Evolutionary conservation across 2,329 filamentous ascomycete species (phyloP).

Genomic region (Phoma sp.): DNA sequence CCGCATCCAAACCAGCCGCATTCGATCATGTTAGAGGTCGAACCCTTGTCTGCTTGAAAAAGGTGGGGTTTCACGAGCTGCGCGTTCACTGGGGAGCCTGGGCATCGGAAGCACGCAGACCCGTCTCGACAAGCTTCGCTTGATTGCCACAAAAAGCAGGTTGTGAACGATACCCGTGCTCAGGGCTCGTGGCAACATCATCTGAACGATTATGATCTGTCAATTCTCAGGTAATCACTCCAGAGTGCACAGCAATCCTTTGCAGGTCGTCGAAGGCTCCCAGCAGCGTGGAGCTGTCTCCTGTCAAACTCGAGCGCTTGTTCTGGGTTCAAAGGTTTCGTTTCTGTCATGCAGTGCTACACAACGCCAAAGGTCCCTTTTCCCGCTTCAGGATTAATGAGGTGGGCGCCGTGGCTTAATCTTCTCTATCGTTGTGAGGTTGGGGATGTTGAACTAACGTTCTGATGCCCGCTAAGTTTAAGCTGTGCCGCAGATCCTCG

Average conservation of each 20-base stretch:
- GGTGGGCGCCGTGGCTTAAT: constrained; percentile 17
- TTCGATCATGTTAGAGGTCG: constrained; percentile 36
- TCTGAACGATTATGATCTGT: not conserved
- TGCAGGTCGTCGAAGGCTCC: not conserved
- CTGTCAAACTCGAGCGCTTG: constrained; percentile 30
- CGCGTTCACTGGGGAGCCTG: constrained; percentile 31
- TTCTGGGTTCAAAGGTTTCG: constrained; percentile 30
- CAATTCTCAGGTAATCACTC: not conserved
- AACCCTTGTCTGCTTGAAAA: constrained; percentile 38
- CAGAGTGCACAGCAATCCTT: not conserved
- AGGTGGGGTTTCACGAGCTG: constrained; percentile 47
- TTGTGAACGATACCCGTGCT: constrained; percentile 33
- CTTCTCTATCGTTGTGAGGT: constrained; percentile 34
- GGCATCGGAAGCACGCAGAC: constrained; percentile 43
- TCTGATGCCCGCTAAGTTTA: constrained; percentile 42
- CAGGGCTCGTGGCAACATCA: constrained; percentile 15
- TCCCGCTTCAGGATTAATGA: constrained; percentile 25
- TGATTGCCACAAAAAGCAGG: constrained; percentile 27
- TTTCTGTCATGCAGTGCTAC: constrained; percentile 30
- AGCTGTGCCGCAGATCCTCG: constrained; percentile 38
- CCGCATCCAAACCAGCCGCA: constrained; percentile 38
- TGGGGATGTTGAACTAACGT: constrained; percentile 31
- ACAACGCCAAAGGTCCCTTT: constrained; percentile 17
- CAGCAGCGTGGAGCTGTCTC: constrained; percentile 7
- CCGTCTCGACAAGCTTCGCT: constrained; percentile 36